Base-by-base conservation (phyloP, 129 eudicot species). In the Oenanthe sinensis region DNA sequence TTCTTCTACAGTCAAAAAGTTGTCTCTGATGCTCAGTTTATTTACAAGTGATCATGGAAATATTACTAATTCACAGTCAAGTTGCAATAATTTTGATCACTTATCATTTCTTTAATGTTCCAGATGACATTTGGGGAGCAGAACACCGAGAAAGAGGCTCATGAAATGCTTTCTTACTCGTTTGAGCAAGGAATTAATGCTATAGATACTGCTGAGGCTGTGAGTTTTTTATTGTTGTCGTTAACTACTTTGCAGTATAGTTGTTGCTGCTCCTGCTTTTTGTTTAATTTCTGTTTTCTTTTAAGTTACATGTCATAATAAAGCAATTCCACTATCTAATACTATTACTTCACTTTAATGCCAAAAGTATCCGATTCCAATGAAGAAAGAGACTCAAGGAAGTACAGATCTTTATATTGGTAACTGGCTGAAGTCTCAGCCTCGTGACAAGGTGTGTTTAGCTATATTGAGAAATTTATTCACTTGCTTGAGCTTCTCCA, bases 61-160 rank as follows among this genome's bases (percentile, higher is more conserved):
- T 71, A 20, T 37, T 50, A n/a, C 75, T 3, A 48, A n/a, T 76
- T 42, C 24, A 19, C 37, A 30, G 47, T 55, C 10, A 52, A 39
- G 50, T 73, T 48, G 7, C 65, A 16, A 47, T 76, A 33, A 3
- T 83, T 84, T 72, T 86, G 77, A 24, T 82, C 16, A 78, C 67
- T 68, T 33, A 16, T n/a, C 26, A 26, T 67, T 77, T 68, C 16
- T 78, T 52, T 52, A 47, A 24, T 74, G 75, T 77, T 81, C 24
- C 88, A 91, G 97, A 95, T 95, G 98, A 95, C 98, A 40, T 95
- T 88, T 85, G 98, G 97, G 82, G 86, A 95, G 84, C 98, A 95
- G 83, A 95, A 95, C 76, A 91, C 98, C 43, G 98, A 95, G 84
- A 91, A 95, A 81, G 98, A 95, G 80, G 97, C 98, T 81, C 98